Evolutionary conservation across 176 grass and related monocot genomes (phyloP), one percentile per base, ranked within the genome.

Genomic region (Hordeum marinum): DNA sequence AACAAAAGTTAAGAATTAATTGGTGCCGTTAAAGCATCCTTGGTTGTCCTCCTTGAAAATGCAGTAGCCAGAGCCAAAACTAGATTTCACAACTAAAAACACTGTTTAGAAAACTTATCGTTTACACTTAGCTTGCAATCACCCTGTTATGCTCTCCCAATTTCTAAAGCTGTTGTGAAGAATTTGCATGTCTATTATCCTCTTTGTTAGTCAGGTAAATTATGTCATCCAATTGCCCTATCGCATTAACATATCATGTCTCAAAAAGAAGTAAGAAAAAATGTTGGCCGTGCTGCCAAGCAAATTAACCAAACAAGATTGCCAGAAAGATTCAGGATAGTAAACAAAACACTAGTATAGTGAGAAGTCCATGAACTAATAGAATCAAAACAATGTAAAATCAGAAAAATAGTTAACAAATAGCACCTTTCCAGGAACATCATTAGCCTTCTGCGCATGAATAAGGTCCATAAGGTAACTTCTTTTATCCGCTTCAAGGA

Each of bases 391-490:
- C 78, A 79, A 79, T 36, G 42, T 32, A 68, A 68, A 21, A 36
- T 26, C 12, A 20, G 52, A 68, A 70, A 72, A 3, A 7, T 2
- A 57, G 52, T 26, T 20, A 35, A 74, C 17, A 26, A 48, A n/a
- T 23, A 0, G 55, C 85, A 98, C 95, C 95, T 95, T 98, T 25
- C 95, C 95, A 85, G 93, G 93, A 77, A 85, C 43, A 55, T 85
- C 95, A 87, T 90, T 95, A 24, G 89, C 89, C 31, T 86, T 95
- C 88, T 98, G 92, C 9, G 95, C 95, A 87, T 94, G 90, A 72
- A 98, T 61, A 87, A 98, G 95, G 45, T 98, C 95, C 95, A 98
- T 95, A 7, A 98, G 91, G 83, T 98, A 90, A 82, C 93, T 95
- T 84, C 93, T 89, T 81, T 98, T 98, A 83, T 98, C 95, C 9